Conservation (phyloP, 2,329 filamentous ascomycete genomes). For the Ceratocystis variospora region DNA sequence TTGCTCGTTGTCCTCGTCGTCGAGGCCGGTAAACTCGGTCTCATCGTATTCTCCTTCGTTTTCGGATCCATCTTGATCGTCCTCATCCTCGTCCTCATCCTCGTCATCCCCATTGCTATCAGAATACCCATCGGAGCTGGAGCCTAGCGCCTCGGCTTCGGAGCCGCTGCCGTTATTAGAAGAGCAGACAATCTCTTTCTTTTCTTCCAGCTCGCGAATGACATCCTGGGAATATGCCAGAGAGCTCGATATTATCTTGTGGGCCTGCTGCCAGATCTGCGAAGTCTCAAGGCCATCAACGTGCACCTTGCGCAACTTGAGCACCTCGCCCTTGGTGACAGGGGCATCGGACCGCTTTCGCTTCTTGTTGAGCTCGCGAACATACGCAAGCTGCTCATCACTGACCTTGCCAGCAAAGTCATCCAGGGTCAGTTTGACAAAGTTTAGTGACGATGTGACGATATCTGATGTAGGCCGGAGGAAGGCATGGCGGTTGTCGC, state of each 20-base stretch:
- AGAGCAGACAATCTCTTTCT: conserved; percentile 31
- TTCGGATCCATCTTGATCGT: conserved; percentile 20
- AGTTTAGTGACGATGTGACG: conserved; percentile 53
- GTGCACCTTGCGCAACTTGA: conserved; percentile 74
- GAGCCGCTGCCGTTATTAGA: conserved; percentile 23
- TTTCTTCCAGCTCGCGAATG: conserved; percentile 37
- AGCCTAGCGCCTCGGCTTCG: conserved; percentile 24
- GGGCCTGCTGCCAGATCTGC: conserved; percentile 90
- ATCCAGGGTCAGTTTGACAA: conserved; percentile 71
- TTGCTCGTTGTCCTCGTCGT: conserved; percentile 27
- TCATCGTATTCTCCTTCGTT: conserved; percentile 10
- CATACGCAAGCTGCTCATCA: conserved; percentile 54
- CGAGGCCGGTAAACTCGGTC: conserved; percentile 20
- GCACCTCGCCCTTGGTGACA: conserved; percentile 35
- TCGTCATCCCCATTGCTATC: conserved; percentile 28
- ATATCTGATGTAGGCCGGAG: conserved; percentile 58
- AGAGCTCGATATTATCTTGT: conserved; percentile 55
- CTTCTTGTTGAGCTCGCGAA: conserved; percentile 59
- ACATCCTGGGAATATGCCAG: conserved; percentile 36
- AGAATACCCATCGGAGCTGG: conserved; percentile 26
- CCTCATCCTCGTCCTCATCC: conserved; percentile 24
- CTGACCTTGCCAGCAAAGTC: conserved; percentile 60
- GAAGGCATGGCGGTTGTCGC: conserved; percentile 55
- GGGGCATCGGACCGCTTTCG: conserved; percentile 50
- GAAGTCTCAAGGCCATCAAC: conserved; percentile 73